Base-by-base conservation (phyloP, 1,284 basidiomycete genomes). In the Melampsora americana region DNA sequence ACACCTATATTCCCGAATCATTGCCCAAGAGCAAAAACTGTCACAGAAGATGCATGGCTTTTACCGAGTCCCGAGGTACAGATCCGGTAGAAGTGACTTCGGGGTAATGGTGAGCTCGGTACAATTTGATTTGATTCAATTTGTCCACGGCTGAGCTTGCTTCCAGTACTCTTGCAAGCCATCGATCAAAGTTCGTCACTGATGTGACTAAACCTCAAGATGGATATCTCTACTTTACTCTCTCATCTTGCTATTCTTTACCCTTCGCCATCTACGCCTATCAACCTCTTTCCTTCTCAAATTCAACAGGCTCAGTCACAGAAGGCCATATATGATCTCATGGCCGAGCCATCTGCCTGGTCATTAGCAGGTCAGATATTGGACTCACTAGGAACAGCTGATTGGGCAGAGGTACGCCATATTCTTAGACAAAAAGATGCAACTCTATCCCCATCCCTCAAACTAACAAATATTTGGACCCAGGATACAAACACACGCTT, bases 401-500 rank as follows among this genome's bases (percentile, higher is more conserved):
- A 20, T 20, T 71, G 69, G 69, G 69, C 69, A 32, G 7, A 71
- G 46, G 69, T 71, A 14, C 30, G 23, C 3, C 14, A 28, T 53
- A 5, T 53, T 4, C 9, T 35, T 35, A 35, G 9, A 3, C 35
- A 35, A 9, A 35, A 35, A 35, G 3, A 35, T 9, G 35, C 9
- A 35, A 9, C 35, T 35, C 9, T 9, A 35, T 35, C 35, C 3
- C 35, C 9, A 35, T 35, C 35, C 3, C 50, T 26, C 23, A 5
- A 5, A 53, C 50, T 53, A 20, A 16, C 60, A n/a, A 61, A 16
- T 61, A 11, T 23, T 35, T 35, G 20, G 44, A 42, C 26, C 4
- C 42, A 74, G 66, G 42, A 80, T 48, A 60, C 75, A 28, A 77
- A 79, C 44, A 60, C 78, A 9, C 78, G 81, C 46, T 81, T 82